Conservation (phyloP, 2,329 filamentous ascomycete species). For the Diaporthe sp. region DNA sequence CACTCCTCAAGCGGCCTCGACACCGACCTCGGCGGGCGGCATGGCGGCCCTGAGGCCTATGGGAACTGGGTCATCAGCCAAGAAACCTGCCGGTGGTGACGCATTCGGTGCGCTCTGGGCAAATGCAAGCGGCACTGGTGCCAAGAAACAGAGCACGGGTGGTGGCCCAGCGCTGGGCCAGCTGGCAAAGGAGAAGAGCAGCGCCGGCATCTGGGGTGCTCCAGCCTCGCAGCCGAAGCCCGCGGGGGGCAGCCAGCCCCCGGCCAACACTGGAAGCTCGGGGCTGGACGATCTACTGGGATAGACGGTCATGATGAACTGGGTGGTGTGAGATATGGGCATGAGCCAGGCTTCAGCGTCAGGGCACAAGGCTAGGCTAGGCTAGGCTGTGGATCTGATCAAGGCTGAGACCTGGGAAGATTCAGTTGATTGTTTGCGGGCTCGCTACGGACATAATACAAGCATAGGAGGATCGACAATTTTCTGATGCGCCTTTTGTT, state of each 20-base stretch:
- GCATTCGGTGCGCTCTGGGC: conserved; percentile 93
- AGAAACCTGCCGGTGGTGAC: conserved; percentile 76
- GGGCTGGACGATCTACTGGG: conserved; percentile 66
- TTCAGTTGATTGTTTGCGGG: neutral
- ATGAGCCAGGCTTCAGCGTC: neutral
- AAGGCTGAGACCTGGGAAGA: neutral
- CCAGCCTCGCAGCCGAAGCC: conserved; percentile 62
- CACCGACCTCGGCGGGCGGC: conserved; percentile 45
- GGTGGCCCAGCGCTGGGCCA: conserved; percentile 88
- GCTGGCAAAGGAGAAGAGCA: conserved; percentile 98
- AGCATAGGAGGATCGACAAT: conserved; percentile 27
- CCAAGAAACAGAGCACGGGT: conserved; percentile 78
- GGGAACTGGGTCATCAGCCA: conserved; percentile 42
- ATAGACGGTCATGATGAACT: conserved; percentile 40
- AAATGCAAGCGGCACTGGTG: conserved; percentile 75
- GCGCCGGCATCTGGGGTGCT: conserved; percentile 92
- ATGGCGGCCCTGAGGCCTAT: conserved; percentile 47
- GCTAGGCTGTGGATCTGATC: neutral
- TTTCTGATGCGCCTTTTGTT: conserved; percentile 26
- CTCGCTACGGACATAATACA: conserved; percentile 25
- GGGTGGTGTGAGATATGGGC: neutral
- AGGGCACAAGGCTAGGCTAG: neutral
- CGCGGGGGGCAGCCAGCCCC: conserved; percentile 44
- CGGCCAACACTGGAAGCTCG: conserved; percentile 46
- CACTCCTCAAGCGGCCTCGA: conserved; percentile 52